These are phyloP conservation scores for Termitomyces heimii DNA, from an alignment of 768 basidiomycete species.

Conservation along the genomic window DNA sequence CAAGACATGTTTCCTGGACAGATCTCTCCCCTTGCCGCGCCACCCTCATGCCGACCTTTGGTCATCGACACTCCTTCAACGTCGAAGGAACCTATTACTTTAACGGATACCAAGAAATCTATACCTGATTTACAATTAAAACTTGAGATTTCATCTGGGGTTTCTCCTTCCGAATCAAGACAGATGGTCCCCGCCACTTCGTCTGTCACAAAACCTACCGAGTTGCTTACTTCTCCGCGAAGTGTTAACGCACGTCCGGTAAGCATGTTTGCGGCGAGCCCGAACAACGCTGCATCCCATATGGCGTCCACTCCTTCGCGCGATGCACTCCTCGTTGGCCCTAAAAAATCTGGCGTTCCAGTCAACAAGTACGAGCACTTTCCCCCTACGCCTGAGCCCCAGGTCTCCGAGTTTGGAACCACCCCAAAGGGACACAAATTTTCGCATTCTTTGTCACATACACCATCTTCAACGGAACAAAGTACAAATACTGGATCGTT, in stretches of 20 bases:
- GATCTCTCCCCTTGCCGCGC: constrained; percentile 13
- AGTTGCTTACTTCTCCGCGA: not conserved
- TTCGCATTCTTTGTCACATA: constrained; percentile 19
- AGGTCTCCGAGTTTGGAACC: constrained; percentile 20
- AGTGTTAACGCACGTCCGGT: constrained; percentile 19
- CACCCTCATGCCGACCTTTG: constrained; percentile 10
- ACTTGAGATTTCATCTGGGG: not conserved
- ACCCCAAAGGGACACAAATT: constrained; percentile 16
- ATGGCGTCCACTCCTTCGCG: constrained; percentile 30
- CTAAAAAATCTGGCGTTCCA: constrained; percentile 10
- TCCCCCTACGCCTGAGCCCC: constrained; percentile 29
- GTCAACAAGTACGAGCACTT: constrained; percentile 27
- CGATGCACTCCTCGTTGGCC: constrained; percentile 27
- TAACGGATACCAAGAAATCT: constrained; percentile 6
- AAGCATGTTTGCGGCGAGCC: constrained; percentile 35
- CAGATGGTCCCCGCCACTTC: not conserved
- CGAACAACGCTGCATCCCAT: constrained; percentile 30
- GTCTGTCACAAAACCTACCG: not conserved
- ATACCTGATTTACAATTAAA: constrained; percentile 1
- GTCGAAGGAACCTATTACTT: not conserved
- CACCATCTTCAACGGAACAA: constrained; percentile 9
- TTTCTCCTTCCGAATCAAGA: not conserved
- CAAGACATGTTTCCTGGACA: constrained; percentile 18
- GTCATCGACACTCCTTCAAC: not conserved
- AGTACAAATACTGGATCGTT: constrained; percentile 27